Conservation (phyloP, 2,329 filamentous ascomycete genomes). For the Ascosphaera apis region DNA sequence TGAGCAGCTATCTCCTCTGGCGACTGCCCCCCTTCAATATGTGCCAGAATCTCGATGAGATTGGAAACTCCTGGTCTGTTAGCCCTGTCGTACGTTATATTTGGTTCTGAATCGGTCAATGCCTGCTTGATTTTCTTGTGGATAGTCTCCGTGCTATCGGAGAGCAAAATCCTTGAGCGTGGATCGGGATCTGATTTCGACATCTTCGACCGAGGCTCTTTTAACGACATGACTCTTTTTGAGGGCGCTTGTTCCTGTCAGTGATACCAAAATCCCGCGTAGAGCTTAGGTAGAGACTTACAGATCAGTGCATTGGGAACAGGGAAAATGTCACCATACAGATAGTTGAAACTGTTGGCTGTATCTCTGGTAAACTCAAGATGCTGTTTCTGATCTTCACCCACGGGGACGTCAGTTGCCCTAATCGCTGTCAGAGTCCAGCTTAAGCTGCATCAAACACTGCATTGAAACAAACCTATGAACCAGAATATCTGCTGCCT, state of each 20-base stretch:
- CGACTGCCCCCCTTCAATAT: slow-evolving; percentile 30
- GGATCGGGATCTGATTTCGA: slow-evolving; percentile 61
- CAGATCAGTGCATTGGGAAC: slow-evolving; percentile 50
- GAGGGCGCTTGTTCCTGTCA: slow-evolving; percentile 36
- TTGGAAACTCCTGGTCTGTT: slow-evolving; percentile 67
- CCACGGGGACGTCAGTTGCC: slow-evolving; percentile 85
- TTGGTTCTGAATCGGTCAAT: slow-evolving; percentile 46
- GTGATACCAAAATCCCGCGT: no score
- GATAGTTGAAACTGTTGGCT: slow-evolving; percentile 66
- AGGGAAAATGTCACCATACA: slow-evolving; percentile 40
- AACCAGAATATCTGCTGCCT: slow-evolving; percentile 81
- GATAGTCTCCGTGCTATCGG: slow-evolving; percentile 43
- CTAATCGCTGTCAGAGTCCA: slow-evolving; percentile 17
- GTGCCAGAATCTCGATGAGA: slow-evolving; percentile 54
- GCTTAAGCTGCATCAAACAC: slow-evolving; percentile 4
- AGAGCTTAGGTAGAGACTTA: no score
- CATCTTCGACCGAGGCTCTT: slow-evolving; percentile 64
- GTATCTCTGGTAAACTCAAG: slow-evolving; percentile 79
- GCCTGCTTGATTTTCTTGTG: slow-evolving; percentile 46
- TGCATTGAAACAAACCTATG: slow-evolving; percentile 34
- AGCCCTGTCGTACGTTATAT: slow-evolving; percentile 48
- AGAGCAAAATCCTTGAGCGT: slow-evolving; percentile 62
- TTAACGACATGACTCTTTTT: slow-evolving; percentile 75
- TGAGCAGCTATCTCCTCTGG: slow-evolving; percentile 25
- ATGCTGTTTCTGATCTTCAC: slow-evolving; percentile 87